These are phyloP conservation scores for Penicillium aurantiogriseum DNA, from an alignment of 2,329 filamentous ascomycete species.

Conservation along the genomic window DNA sequence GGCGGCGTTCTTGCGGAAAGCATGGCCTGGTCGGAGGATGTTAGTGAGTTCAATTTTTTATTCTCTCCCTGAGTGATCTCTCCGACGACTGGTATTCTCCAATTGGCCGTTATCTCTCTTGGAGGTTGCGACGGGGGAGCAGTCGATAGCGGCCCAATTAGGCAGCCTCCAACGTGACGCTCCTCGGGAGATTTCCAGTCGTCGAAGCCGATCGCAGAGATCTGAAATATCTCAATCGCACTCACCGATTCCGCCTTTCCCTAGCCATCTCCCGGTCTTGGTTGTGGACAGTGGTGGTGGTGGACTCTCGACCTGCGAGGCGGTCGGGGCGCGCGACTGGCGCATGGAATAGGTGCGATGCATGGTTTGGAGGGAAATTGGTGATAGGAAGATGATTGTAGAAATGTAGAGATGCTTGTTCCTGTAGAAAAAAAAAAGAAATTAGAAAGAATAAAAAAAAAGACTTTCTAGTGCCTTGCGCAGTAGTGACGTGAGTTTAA, in stretches of 20 bases:
- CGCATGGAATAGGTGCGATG: constrained; percentile 99
- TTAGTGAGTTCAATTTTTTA: constrained; percentile 16
- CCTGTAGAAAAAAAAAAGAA: constrained; percentile 11
- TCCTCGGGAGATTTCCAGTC: not conserved
- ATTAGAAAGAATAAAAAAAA: constrained; percentile 11
- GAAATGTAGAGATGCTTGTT: constrained; percentile 7
- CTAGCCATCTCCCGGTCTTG: constrained; percentile 86
- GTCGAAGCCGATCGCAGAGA: constrained; percentile 1
- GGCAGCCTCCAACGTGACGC: constrained; percentile 4
- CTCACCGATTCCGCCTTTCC: constrained; percentile 80
- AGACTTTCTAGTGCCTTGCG: constrained; percentile 24
- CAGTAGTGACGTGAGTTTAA: constrained; percentile 35
- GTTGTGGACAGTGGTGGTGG: constrained; percentile 89
- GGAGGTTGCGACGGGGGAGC: not conserved
- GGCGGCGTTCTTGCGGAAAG: constrained; percentile 53
- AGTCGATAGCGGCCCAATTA: constrained; percentile 12
- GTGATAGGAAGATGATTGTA: not conserved
- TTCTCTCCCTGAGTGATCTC: not conserved
- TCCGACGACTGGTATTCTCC: not conserved
- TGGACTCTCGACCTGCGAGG: constrained; percentile 86
- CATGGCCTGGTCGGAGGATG: constrained; percentile 57
- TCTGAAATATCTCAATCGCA: constrained; percentile 28
- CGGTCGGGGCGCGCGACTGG: constrained; percentile 92
- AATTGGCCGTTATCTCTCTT: not conserved
- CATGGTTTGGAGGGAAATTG: constrained; percentile 55